phyloP scores from a whole-genome alignment of 1,284 basidiomycete species.

The Quambalaria eucalypti region DNA sequence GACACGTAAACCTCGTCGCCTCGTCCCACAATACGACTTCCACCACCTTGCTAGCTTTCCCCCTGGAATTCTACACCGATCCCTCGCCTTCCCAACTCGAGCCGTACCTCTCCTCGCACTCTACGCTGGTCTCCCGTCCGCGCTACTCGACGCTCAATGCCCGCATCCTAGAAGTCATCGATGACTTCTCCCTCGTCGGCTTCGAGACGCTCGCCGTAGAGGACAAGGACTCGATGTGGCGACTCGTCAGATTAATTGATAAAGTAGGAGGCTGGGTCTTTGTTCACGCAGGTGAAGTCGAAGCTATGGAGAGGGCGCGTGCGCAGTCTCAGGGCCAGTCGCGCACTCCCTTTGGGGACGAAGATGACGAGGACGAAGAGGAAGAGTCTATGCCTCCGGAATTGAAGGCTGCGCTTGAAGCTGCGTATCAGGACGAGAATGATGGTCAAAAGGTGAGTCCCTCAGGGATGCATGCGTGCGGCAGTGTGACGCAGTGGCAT shows the following conservation, averaged over 20 bases:
- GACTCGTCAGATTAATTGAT: slow-evolving; percentile 35
- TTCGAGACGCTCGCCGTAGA: slow-evolving; percentile 81
- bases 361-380: slow-evolving; percentile 3
- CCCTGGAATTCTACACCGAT: slow-evolving; percentile 94
- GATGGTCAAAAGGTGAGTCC: not conserved
- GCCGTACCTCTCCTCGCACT: not conserved
- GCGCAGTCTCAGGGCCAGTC: not conserved
- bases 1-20: too few species aligned
- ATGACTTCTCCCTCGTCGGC: slow-evolving; percentile 86
- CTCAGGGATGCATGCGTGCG: too few species aligned
- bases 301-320: not conserved
- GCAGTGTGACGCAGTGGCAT: too few species aligned
- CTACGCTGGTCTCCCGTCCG: not conserved
- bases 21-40: slow-evolving; percentile 7
- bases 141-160: slow-evolving; percentile 58
- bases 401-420: not conserved
- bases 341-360: slow-evolving; percentile 6
- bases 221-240: slow-evolving; percentile 40
- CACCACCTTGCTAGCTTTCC: slow-evolving; percentile 63
- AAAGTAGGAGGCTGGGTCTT: slow-evolving; percentile 43
- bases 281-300: slow-evolving; percentile 5
- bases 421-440: not conserved
- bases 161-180: slow-evolving; percentile 80
- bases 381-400: not conserved
- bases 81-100: slow-evolving; percentile 58